Percentiles rank a stretch among this genome's conserved stretches.
Conservation (phyloP, 148 eudicot genomes). For the Hydrangea macrophylla region DNA sequence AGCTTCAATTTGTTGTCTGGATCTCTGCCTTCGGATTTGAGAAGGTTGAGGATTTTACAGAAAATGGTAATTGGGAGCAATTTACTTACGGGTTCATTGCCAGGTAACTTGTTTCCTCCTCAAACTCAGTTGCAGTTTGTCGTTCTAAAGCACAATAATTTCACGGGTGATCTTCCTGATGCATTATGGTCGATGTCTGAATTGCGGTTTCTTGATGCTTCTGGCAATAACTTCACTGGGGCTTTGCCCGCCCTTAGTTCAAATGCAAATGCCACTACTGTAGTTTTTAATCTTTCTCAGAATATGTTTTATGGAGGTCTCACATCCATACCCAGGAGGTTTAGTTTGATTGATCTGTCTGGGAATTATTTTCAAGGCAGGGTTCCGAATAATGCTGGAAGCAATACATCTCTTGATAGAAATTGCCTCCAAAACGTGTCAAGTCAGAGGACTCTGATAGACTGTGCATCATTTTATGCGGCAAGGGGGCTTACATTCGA, state of each 20-base stretch:
- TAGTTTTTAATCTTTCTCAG: slow-evolving; percentile 58
- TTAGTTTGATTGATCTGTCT: slow-evolving; percentile 53
- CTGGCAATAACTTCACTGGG: slow-evolving; percentile 72
- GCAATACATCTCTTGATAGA: slow-evolving; percentile 31
- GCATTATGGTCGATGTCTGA: slow-evolving; percentile 59
- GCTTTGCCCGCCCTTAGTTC: slow-evolving; percentile 39
- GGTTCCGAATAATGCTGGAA: slow-evolving; percentile 37
- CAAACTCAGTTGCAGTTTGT: slow-evolving; percentile 51
- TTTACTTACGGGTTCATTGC: slow-evolving; percentile 53
- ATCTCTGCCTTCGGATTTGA: slow-evolving; percentile 54
- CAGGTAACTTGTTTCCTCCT: slow-evolving; percentile 49
- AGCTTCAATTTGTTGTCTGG: slow-evolving; percentile 53
- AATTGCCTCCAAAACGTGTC: slow-evolving; percentile 69
- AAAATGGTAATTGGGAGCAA: slow-evolving; percentile 57
- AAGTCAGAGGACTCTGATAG: slow-evolving; percentile 44
- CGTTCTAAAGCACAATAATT: slow-evolving; percentile 51
- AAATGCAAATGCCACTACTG: slow-evolving; percentile 37
- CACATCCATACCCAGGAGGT: slow-evolving; percentile 40
- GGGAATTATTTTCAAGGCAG: slow-evolving; percentile 72
- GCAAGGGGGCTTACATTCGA: slow-evolving; percentile 56
- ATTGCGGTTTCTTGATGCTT: slow-evolving; percentile 61
- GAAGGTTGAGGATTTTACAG: slow-evolving; percentile 56
- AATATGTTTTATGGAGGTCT: slow-evolving; percentile 69
- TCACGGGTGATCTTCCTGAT: slow-evolving; percentile 63
- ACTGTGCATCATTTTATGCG: slow-evolving; percentile 65